Conservation (phyloP, 2,329 filamentous ascomycete genomes). For the Epichloe baconii region DNA sequence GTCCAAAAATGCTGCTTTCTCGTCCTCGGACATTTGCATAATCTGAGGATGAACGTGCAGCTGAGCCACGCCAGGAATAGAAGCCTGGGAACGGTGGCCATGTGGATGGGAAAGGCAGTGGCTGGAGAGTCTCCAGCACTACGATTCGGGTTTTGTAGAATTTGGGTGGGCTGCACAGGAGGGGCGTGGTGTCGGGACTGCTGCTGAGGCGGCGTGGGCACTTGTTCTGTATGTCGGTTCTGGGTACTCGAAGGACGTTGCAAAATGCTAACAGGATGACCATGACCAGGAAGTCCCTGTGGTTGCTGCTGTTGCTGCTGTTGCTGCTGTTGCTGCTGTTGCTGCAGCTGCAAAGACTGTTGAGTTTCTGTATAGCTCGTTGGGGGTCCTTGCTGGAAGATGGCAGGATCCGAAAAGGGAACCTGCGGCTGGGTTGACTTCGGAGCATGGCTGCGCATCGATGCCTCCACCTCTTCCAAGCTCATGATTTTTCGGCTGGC, state of each 20-base stretch:
- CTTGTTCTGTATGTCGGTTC: constrained; percentile 14
- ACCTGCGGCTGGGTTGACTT: constrained; percentile 27
- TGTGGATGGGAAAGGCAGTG: constrained; percentile 24
- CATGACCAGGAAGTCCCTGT: constrained; percentile 24
- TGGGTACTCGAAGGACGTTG: constrained; percentile 36
- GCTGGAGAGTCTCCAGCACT: constrained; percentile 35
- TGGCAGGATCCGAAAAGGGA: constrained; percentile 19
- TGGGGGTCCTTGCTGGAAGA: constrained; percentile 14
- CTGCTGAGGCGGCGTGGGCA: constrained; percentile 12
- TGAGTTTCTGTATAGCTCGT: constrained; percentile 13
- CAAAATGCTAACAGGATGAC: constrained; percentile 40
- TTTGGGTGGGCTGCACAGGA: constrained; percentile 53
- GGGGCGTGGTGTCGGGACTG: constrained; percentile 20
- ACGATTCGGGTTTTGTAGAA: constrained; percentile 67
- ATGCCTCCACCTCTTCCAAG: constrained; percentile 89
- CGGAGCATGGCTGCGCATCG: constrained; percentile 63
- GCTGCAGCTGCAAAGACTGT: constrained; percentile 11
- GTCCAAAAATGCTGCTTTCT: constrained; percentile 69
- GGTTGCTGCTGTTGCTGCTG: constrained; percentile 18
- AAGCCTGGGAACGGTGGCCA: constrained; percentile 38
- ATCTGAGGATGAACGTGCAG: constrained; percentile 30
- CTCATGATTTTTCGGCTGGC: constrained; percentile 73
- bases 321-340: constrained; percentile 13
- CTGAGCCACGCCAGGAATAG: constrained; percentile 20
- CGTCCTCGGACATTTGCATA: constrained; percentile 66